Evolutionary conservation across 1,284 basidiomycete genomes (phyloP).

Genomic region (Pisolithus thermaeus): DNA sequence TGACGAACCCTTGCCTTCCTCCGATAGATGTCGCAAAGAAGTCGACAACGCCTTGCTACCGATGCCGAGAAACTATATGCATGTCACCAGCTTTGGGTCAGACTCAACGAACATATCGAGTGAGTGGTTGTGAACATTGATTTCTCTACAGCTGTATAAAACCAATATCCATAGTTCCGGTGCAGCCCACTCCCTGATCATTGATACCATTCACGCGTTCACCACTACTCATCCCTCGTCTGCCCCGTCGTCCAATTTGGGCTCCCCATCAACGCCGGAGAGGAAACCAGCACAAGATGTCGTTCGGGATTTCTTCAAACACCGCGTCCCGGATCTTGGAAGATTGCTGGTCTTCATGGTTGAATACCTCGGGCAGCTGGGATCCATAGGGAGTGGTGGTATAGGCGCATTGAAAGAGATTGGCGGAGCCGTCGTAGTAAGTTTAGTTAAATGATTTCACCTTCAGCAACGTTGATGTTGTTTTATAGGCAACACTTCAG

Average conservation of each 20-base stretch:
- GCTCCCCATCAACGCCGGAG: slow-evolving; percentile 12
- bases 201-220: slow-evolving; percentile 59
- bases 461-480: not conserved
- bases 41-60: slow-evolving; percentile 70
- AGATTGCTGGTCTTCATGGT: slow-evolving; percentile 49
- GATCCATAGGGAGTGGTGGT: slow-evolving; percentile 20
- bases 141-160: slow-evolving; percentile 1
- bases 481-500: slow-evolving; percentile 57
- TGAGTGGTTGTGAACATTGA: slow-evolving; percentile 29
- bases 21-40: slow-evolving; percentile 70
- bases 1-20: slow-evolving; percentile 7
- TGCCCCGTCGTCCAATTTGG: slow-evolving; percentile 9
- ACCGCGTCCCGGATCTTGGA: slow-evolving; percentile 58
- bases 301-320: slow-evolving; percentile 82
- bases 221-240: slow-evolving; percentile 56
- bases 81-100: slow-evolving; percentile 78
- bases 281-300: slow-evolving; percentile 54
- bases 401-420: slow-evolving; percentile 26
- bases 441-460: slow-evolving; percentile 17
- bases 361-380: slow-evolving; percentile 29
- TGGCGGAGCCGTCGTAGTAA: slow-evolving; percentile 55
- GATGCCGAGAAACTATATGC: slow-evolving; percentile 89
- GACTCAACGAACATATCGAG: slow-evolving; percentile 71
- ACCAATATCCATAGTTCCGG: slow-evolving; percentile 33
- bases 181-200: slow-evolving; percentile 51